Conservation (phyloP, 805 yeast genomes). For the Kuraishia floccosa region DNA sequence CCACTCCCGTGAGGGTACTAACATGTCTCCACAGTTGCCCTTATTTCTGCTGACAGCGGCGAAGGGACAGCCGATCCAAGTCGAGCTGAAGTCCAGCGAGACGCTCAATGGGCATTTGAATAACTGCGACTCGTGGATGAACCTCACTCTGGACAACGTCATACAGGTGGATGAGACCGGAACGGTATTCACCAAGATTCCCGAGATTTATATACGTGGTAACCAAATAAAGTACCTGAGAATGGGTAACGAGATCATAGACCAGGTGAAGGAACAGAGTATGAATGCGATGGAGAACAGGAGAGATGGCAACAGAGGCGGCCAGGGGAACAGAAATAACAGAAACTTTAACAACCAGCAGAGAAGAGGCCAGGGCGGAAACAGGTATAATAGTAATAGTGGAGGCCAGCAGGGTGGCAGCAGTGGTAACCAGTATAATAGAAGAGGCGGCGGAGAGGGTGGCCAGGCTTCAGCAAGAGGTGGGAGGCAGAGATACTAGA, state of each 20-base stretch:
- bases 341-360: slow-evolving; percentile 18
- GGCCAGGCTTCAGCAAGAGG: slow-evolving; percentile 1
- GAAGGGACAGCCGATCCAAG: slow-evolving; percentile 75
- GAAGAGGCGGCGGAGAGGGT: slow-evolving; percentile 2
- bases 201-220: slow-evolving; percentile 78
- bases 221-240: slow-evolving; percentile 70
- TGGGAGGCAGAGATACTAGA: background rate
- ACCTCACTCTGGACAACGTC: slow-evolving; percentile 71
- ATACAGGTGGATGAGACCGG: slow-evolving; percentile 55
- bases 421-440: slow-evolving; percentile 6
- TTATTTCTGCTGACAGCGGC: slow-evolving; percentile 83
- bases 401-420: too few relatives aligned
- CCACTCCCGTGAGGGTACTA: too few relatives aligned
- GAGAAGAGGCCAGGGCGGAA: slow-evolving; percentile 16
- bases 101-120: slow-evolving; percentile 74
- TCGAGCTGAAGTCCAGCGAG: slow-evolving; percentile 89
- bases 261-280: slow-evolving; percentile 60
- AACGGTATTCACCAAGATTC: slow-evolving; percentile 46
- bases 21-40: slow-evolving; percentile 52
- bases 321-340: slow-evolving; percentile 7
- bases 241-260: slow-evolving; percentile 68
- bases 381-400: slow-evolving; percentile 6
- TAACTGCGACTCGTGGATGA: slow-evolving; percentile 95
- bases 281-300: slow-evolving; percentile 29
- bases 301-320: slow-evolving; percentile 14